Conservation (phyloP, 495 filamentous ascomycete species). For the Cairneyella variabilis region DNA sequence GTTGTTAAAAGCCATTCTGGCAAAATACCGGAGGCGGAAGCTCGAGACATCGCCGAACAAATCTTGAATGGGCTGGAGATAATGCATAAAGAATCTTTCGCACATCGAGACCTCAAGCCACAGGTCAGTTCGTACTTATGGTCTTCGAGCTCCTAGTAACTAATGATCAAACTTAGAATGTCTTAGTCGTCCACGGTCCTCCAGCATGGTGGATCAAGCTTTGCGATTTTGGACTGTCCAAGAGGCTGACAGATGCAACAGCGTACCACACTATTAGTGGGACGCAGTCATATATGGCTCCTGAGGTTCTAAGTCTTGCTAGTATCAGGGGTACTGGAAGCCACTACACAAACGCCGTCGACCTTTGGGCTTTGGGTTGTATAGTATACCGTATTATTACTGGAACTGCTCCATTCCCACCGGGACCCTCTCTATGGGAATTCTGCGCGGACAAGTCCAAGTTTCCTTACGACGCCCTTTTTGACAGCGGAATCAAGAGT, state of each 20-base stretch:
- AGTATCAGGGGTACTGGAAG: not conserved
- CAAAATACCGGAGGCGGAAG: slow-evolving; percentile 13
- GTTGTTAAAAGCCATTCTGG: not conserved
- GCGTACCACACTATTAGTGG: not conserved
- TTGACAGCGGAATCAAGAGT: slow-evolving; percentile 9
- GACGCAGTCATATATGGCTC: slow-evolving; percentile 13
- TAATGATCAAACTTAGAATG: not conserved
- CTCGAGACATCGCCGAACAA: slow-evolving; percentile 1
- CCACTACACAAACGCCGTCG: slow-evolving; percentile 9
- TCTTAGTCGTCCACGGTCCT: not conserved
- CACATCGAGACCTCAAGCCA: slow-evolving; percentile 28
- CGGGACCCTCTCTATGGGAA: not conserved
- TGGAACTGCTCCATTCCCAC: slow-evolving; percentile 12
- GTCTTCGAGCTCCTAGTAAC: no score
- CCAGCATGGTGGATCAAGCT: slow-evolving; percentile 13
- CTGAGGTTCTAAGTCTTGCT: slow-evolving; percentile 4
- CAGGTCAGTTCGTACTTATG: slow-evolving; percentile 3
- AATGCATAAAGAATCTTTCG: slow-evolving; percentile 27
- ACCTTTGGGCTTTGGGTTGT: slow-evolving; percentile 14
- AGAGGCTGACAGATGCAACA: slow-evolving; percentile 1
- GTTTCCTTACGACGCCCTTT: slow-evolving; percentile 10
- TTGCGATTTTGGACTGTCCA: slow-evolving; percentile 12
- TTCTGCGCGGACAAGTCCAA: slow-evolving; percentile 8
- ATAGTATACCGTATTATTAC: slow-evolving; percentile 9
- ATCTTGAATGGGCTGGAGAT: slow-evolving; percentile 20